Base-by-base conservation (phyloP, 495 filamentous ascomycete genomes). In the Bacidia gigantensis region DNA sequence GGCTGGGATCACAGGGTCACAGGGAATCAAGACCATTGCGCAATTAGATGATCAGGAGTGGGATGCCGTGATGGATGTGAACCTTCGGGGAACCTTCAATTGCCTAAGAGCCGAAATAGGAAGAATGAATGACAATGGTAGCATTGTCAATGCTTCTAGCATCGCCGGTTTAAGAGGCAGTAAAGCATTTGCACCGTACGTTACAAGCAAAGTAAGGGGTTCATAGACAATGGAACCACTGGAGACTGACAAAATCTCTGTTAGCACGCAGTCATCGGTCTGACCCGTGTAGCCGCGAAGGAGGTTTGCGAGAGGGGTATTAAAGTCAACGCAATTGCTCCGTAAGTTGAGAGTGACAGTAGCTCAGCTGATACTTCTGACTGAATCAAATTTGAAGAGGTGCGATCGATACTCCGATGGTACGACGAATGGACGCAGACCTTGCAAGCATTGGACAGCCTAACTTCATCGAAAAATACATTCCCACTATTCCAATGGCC, bases 61-160 rank as follows among this genome's bases (percentile, higher is more conserved):
- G 75, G 61, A 78, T 55, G 56, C 58, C 53, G 65, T 79, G 26
- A 67, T 82, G 17, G 64, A 66, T 3, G 74, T 78, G 17, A 81
- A 82, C 58, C 54, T 79, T 21, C 73, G 70, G 14, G 77, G 78
- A 0, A 68, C 72, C 47, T 77, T 80, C 72, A 73, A 74, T 56
- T 80, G 75, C 57, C 41, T 80, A 49, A 67, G 75, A 32, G 75
- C 75, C 12, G 66, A 81, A 59, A 59, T 82, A 49, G 63, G 61
- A 46, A 67, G 66, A 38, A 60, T 58, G 62, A 53, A 54, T 5
- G 43, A 55, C 17, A 25, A 52, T 3, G 50, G 69, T 0, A 77
- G 72, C 53, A 79, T 83, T 58, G 79, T 83, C n/a, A 80, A 77
- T 63, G 75, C 75, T 18, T 64, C 71, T 11, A 76, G 73, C 51